Evolutionary conservation across 1,139 yeast species (phyloP).

Genomic region (Debaryomycetaceae sp.): DNA sequence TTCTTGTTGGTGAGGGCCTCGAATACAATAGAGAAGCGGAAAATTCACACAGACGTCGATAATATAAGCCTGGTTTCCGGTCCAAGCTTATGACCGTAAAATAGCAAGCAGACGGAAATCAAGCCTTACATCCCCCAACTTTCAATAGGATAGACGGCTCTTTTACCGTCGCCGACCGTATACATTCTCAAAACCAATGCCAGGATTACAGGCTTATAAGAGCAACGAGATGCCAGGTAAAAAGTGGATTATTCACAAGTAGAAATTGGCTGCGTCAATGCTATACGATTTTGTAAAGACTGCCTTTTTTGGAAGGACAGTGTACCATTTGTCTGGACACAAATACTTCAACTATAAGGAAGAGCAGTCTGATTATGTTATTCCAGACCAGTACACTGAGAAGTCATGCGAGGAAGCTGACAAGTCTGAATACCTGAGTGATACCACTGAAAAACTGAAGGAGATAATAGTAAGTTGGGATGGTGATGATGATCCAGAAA

Average conservation of each 20-base stretch:
- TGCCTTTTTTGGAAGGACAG: slow-evolving; percentile 31
- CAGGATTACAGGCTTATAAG: no score
- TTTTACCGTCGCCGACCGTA: neutral
- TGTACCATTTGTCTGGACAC: slow-evolving; percentile 30
- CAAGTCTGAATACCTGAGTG: neutral
- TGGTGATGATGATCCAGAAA: slow-evolving; percentile 28
- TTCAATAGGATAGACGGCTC: neutral
- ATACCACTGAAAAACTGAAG: neutral
- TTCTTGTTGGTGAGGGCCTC: no score
- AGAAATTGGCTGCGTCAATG: slow-evolving; percentile 3
- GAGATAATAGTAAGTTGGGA: slow-evolving; percentile 21
- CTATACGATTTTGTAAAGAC: slow-evolving; percentile 24
- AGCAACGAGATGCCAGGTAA: no score
- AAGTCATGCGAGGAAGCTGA: neutral
- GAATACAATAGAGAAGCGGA: no score
- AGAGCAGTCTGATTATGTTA: slow-evolving; percentile 27
- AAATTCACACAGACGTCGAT: no score
- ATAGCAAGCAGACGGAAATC: no score
- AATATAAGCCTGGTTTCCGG: no score
- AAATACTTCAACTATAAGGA: slow-evolving; percentile 28
- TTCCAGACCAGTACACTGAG: slow-evolving; percentile 29
- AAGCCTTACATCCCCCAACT: neutral
- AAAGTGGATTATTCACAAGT: neutral
- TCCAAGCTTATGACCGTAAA: neutral
- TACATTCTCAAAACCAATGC: no score